A percentile compares a stretch with the other conserved stretches of the same genome.
Evolutionary conservation across 2,329 filamentous ascomycete genomes (phyloP).

Genomic region (Rhynchosporium agropyri): DNA sequence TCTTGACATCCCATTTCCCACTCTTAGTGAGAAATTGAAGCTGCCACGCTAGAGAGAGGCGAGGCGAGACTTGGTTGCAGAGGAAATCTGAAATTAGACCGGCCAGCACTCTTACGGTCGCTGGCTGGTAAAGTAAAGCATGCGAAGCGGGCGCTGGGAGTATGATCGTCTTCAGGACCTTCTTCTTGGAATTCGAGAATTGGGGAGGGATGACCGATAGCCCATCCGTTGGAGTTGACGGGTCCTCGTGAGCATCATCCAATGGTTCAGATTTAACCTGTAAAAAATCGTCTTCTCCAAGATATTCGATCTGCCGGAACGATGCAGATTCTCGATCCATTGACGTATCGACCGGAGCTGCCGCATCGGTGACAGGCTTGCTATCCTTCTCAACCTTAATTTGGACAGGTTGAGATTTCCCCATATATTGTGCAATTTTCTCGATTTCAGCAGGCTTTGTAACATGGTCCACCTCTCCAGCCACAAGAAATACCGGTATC

Average conservation of each 20-base stretch:
- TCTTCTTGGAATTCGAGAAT: constrained; percentile 49
- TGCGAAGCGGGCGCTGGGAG: constrained; percentile 80
- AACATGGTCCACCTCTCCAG: constrained; percentile 74
- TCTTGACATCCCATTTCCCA: constrained; percentile 98
- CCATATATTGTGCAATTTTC: constrained; percentile 59
- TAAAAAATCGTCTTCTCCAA: constrained; percentile 46
- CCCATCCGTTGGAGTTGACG: constrained; percentile 51
- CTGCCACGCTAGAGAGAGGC: constrained; percentile 86
- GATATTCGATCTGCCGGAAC: constrained; percentile 44
- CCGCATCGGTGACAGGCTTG: constrained; percentile 51
- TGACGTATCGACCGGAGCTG: constrained; percentile 50
- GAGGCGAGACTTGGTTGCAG: constrained; percentile 70
- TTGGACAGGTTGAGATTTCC: constrained; percentile 34
- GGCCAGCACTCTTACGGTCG: constrained; percentile 73
- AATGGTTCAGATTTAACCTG: constrained; percentile 37
- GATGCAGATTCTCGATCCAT: constrained; percentile 38
- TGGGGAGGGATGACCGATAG: constrained; percentile 50
- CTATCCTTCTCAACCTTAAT: constrained; percentile 38
- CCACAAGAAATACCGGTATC: constrained; percentile 77
- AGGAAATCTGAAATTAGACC: constrained; percentile 85
- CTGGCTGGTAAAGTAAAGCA: constrained; percentile 78
- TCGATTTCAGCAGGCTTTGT: constrained; percentile 72
- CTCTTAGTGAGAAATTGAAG: constrained; percentile 84
- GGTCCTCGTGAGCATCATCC: constrained; percentile 49
- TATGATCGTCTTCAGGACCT: constrained; percentile 67